Conservation (phyloP, 1,139 yeast species). For the Pichia sp. region DNA sequence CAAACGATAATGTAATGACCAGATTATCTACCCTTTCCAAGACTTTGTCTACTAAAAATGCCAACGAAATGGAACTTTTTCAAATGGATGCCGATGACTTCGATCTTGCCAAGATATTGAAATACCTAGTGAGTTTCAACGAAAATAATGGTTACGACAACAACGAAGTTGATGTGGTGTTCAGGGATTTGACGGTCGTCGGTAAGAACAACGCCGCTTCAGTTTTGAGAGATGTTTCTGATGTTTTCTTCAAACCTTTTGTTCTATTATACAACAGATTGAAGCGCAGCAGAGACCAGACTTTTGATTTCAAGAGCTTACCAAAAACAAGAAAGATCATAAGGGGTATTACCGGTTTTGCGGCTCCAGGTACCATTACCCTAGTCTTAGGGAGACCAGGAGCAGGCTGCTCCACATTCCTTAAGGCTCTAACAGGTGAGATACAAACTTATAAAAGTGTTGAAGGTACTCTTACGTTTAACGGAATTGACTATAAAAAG, state of each 20-base stretch:
- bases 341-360: slow-evolving; percentile 39
- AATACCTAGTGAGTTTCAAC: slow-evolving; percentile 30
- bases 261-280: slow-evolving; percentile 16
- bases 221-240: slow-evolving; percentile 45
- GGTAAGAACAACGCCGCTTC: slow-evolving; percentile 49
- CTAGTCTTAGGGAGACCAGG: slow-evolving; percentile 54
- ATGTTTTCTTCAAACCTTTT: slow-evolving; percentile 40
- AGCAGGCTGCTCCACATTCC: slow-evolving; percentile 48
- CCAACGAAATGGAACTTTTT: slow-evolving; percentile 26
- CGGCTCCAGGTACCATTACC: slow-evolving; percentile 49
- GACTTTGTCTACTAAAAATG: slow-evolving; percentile 24
- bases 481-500: slow-evolving; percentile 55
- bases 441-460: slow-evolving; percentile 25
- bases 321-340: slow-evolving; percentile 36
- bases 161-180: slow-evolving; percentile 44
- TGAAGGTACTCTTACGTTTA: slow-evolving; percentile 37
- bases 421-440: slow-evolving; percentile 36
- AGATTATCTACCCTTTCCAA: slow-evolving; percentile 27
- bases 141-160: slow-evolving; percentile 43
- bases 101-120: slow-evolving; percentile 34
- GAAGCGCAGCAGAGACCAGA: slow-evolving; percentile 11
- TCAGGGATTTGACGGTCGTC: slow-evolving; percentile 42
- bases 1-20: slow-evolving; percentile 24
- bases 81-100: slow-evolving; percentile 27
- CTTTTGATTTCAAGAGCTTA: slow-evolving; percentile 20